phyloP scores from a whole-genome alignment of 1,284 basidiomycete genomes.

The Exobasidium cylindrosporum region DNA sequence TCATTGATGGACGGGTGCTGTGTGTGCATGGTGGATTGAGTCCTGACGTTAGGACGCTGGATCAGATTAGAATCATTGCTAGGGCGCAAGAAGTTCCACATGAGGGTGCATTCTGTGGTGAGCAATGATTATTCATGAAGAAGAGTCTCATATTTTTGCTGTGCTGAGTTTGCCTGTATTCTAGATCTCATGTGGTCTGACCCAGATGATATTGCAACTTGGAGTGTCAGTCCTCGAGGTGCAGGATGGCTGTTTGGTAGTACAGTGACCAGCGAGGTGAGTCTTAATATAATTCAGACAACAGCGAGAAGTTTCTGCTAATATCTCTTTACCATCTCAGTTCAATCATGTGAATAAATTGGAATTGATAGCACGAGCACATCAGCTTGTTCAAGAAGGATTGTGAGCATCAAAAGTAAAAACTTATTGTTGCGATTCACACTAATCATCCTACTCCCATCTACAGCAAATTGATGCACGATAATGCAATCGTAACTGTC shows the following conservation, averaged over 20 bases:
- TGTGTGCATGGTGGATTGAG: constrained; percentile 92
- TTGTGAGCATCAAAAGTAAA: constrained; percentile 11
- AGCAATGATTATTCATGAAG: constrained; percentile 15
- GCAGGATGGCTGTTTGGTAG: constrained; percentile 95
- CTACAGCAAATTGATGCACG: constrained; percentile 38
- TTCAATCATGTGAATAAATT: constrained; percentile 89
- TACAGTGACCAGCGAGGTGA: constrained; percentile 71
- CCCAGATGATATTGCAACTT: constrained; percentile 90
- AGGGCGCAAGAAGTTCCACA: constrained; percentile 93
- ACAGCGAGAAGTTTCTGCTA: neutral
- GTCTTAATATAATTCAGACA: neutral
- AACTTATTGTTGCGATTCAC: constrained; percentile 8
- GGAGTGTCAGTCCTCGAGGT: constrained; percentile 90
- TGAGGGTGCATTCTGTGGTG: constrained; percentile 84
- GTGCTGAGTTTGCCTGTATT: neutral
- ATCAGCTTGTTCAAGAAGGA: constrained; percentile 77
- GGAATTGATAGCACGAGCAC: constrained; percentile 80
- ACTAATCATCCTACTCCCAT: constrained; percentile 3
- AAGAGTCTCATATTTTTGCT: neutral
- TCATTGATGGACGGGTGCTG: constrained; percentile 83
- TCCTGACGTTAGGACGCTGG: constrained; percentile 84
- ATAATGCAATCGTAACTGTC: constrained; percentile 39
- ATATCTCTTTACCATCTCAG: constrained; percentile 39
- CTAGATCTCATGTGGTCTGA: constrained; percentile 93
- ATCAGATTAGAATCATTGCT: constrained; percentile 85